Conservation (phyloP, 768 basidiomycete genomes). For the Agrocybe chaxingu region DNA sequence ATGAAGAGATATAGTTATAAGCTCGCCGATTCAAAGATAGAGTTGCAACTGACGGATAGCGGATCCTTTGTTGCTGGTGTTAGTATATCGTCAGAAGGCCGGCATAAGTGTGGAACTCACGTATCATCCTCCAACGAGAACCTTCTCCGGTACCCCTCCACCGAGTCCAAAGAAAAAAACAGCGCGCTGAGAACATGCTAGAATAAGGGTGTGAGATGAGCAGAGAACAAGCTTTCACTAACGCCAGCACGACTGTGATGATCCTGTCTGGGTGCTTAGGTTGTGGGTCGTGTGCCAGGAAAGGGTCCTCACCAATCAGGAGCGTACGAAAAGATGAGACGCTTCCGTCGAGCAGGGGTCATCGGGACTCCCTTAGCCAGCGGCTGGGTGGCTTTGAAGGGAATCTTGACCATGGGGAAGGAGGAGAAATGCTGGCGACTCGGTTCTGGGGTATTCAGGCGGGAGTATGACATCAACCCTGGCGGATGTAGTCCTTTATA, state of each 20-base stretch:
- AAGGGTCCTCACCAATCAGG: constrained; percentile 66
- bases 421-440: constrained; percentile 8
- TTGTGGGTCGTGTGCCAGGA: constrained; percentile 6
- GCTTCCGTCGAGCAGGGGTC: constrained; percentile 29
- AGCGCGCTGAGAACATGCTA: constrained; percentile 36
- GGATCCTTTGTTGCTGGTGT: constrained; percentile 28
- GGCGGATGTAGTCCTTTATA: neutral
- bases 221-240: constrained; percentile 20
- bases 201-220: neutral
- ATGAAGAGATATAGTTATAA: neutral
- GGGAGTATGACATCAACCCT: constrained; percentile 28
- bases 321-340: constrained; percentile 60
- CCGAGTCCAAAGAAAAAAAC: constrained; percentile 61
- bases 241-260: constrained; percentile 67
- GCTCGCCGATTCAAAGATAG: neutral
- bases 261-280: constrained; percentile 41
- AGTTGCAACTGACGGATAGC: constrained; percentile 33
- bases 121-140: constrained; percentile 80
- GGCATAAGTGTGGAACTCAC: constrained; percentile 36
- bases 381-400: constrained; percentile 15
- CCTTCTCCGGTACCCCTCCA: constrained; percentile 70
- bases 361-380: constrained; percentile 19
- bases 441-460: constrained; percentile 16
- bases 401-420: constrained; percentile 24
- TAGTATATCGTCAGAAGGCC: constrained; percentile 5